Evolutionary conservation across 208 protist species (phyloP).

Genomic region (Blastocrithidia nonstop): DNA sequence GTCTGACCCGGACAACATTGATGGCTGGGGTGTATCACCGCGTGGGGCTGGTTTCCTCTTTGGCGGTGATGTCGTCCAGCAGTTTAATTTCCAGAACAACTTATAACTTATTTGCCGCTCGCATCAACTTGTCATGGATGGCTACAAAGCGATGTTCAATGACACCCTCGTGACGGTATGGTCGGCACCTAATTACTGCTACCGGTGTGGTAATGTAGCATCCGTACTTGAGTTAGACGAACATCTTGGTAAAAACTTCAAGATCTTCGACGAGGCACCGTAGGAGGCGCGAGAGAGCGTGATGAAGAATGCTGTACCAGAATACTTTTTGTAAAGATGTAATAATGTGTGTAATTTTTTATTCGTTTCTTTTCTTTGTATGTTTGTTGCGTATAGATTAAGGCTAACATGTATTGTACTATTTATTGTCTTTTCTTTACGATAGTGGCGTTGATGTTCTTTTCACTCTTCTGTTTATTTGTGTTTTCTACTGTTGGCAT

Average conservation of each 20-base stretch:
- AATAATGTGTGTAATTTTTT: conserved; percentile 5
- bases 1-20: conserved; percentile 93
- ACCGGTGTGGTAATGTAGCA: conserved; percentile 96
- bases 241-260: conserved; percentile 95
- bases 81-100: conserved; percentile 90
- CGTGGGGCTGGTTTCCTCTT: conserved; percentile 99
- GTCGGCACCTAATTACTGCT: conserved; percentile 95
- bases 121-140: conserved; percentile 95
- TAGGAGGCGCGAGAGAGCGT: conserved; percentile 75
- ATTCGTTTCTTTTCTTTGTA: conserved; percentile 1
- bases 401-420: too few relatives aligned
- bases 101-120: conserved; percentile 90
- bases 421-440: too few relatives aligned
- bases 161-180: conserved; percentile 92
- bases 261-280: conserved; percentile 98
- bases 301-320: conserved; percentile 47
- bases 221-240: conserved; percentile 97
- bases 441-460: too few relatives aligned
- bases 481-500: neutral
- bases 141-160: conserved; percentile 90
- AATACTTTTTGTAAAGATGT: conserved; percentile 58
- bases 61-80: conserved; percentile 92
- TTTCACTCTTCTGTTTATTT: conserved; percentile 4
- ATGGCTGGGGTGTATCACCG: conserved; percentile 94
- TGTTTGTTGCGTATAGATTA: too few relatives aligned